These are phyloP conservation scores for Fraxinus paxiana DNA, from an alignment of 305 asterid genomes.

Conservation along the genomic window DNA sequence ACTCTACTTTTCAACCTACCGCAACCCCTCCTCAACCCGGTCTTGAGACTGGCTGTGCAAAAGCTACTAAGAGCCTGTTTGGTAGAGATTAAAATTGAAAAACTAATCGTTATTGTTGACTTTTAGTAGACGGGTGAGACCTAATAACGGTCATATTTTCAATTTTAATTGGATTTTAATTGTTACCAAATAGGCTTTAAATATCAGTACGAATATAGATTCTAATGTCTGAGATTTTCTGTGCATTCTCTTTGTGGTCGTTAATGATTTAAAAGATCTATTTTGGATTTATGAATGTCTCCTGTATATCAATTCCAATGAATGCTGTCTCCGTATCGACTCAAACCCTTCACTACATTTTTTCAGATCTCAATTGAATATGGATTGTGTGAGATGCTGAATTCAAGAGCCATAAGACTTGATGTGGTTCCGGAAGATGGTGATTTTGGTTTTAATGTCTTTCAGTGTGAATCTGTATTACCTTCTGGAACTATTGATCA, in stretches of 20 bases:
- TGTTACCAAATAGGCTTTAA: too few species aligned
- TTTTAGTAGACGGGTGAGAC: too few species aligned
- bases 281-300: background rate
- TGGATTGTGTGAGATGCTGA: constrained; percentile 87
- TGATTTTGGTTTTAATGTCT: constrained; percentile 51
- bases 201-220: background rate
- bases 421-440: constrained; percentile 69
- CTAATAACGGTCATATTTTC: too few species aligned
- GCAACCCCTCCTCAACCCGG: background rate
- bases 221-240: background rate
- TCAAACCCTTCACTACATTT: background rate
- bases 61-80: too few species aligned
- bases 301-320: background rate
- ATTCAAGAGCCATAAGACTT: constrained; percentile 60
- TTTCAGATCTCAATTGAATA: constrained; percentile 71
- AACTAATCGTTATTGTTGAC: too few species aligned
- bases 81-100: too few species aligned
- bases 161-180: too few species aligned
- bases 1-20: background rate
- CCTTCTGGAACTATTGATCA: constrained; percentile 69
- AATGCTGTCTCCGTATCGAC: background rate
- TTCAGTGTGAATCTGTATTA: constrained; percentile 57
- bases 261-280: background rate
- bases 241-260: background rate
- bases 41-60: background rate